A percentile compares a stretch with the other conserved stretches of the same genome.
Evolutionary conservation across 2,329 filamentous ascomycete species (phyloP).

Genomic region (Talaromyces sp.): DNA sequence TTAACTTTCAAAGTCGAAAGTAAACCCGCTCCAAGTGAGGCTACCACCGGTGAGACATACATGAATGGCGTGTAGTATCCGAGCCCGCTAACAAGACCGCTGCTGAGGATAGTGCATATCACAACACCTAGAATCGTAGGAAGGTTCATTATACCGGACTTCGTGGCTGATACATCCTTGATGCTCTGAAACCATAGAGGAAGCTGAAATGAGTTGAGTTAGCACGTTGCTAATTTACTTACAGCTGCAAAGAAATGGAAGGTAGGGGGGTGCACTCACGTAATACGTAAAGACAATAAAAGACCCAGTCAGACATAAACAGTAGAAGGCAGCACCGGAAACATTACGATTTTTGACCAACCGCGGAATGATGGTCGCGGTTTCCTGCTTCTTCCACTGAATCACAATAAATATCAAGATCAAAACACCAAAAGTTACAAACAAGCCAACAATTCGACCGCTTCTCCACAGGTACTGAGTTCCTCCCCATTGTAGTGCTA

Average conservation of each 20-base stretch:
- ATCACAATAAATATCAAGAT: slow-evolving; percentile 40
- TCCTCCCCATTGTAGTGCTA: slow-evolving; percentile 50
- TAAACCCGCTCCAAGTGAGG: slow-evolving; percentile 35
- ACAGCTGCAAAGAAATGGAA: not conserved
- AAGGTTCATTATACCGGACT: slow-evolving; percentile 39
- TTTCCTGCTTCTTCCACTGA: slow-evolving; percentile 38
- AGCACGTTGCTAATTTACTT: not conserved
- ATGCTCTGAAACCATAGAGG: slow-evolving; percentile 46
- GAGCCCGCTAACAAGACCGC: slow-evolving; percentile 28
- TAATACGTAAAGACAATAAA: slow-evolving; percentile 48
- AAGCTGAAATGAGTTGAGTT: slow-evolving; percentile 22
- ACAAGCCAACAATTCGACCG: slow-evolving; percentile 46
- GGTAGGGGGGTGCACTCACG: not conserved
- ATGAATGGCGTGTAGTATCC: slow-evolving; percentile 43
- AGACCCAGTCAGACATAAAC: slow-evolving; percentile 41
- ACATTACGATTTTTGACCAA: slow-evolving; percentile 46
- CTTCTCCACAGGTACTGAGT: slow-evolving; percentile 45
- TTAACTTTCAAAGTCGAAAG: slow-evolving; percentile 33
- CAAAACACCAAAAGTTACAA: slow-evolving; percentile 51
- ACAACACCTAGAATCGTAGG: slow-evolving; percentile 35
- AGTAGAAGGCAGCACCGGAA: slow-evolving; percentile 37
- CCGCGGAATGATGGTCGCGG: slow-evolving; percentile 45
- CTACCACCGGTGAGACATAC: slow-evolving; percentile 29
- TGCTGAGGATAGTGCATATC: slow-evolving; percentile 28
- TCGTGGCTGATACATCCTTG: slow-evolving; percentile 32